A percentile compares a stretch with the other conserved stretches of the same genome.
Evolutionary conservation across 2,329 filamentous ascomycete genomes (phyloP).

Genomic region (Venturia aucupariae): DNA sequence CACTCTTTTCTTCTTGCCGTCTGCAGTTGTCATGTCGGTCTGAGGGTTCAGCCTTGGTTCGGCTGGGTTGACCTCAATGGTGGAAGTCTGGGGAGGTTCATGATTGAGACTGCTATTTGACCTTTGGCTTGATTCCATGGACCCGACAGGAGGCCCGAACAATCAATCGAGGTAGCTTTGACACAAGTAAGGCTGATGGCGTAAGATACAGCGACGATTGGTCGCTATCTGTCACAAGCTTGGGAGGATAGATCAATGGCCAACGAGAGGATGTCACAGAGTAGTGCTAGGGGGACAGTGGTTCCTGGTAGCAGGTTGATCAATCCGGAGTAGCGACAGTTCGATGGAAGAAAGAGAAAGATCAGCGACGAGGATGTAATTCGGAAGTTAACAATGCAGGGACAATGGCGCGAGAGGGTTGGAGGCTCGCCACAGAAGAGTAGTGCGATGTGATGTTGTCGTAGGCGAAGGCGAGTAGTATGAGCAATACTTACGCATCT

Average conservation of each 20-base stretch:
- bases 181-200: neutral
- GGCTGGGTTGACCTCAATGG: neutral
- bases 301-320: neutral
- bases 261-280: neutral
- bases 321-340: neutral
- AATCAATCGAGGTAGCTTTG: neutral
- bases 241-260: neutral
- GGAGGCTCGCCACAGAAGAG: neutral
- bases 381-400: neutral
- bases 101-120: neutral
- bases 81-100: neutral
- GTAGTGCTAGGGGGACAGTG: neutral
- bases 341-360: neutral
- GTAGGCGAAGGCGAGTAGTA: neutral
- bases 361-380: neutral
- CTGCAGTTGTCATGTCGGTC: conserved; percentile 7
- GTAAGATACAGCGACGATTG: neutral
- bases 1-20: conserved; percentile 14
- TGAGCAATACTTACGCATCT: conserved; percentile 1
- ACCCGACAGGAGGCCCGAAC: neutral
- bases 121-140: neutral
- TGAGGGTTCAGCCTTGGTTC: neutral
- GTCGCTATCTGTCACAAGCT: conserved; percentile 2
- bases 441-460: neutral
- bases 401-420: neutral